Evolutionary conservation across 257 asterid species (phyloP).

Genomic region (Schizonepeta tenuifolia): DNA sequence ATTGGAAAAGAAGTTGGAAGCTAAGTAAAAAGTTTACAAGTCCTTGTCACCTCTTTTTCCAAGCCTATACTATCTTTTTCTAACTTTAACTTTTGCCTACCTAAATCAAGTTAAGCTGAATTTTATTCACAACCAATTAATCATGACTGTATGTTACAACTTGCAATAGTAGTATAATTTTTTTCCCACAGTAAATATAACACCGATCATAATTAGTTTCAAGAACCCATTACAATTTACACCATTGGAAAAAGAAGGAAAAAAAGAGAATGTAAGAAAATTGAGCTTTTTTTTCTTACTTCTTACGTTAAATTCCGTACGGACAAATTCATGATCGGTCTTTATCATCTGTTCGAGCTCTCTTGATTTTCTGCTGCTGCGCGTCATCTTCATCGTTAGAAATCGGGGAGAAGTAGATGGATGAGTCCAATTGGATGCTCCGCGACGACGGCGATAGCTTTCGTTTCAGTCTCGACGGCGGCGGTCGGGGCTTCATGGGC

Average conservation of each 20-base stretch:
- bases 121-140: background rate
- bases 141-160: background rate
- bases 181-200: conserved; percentile 7
- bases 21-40: conserved; percentile 32
- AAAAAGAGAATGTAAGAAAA: conserved; percentile 13
- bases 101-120: conserved; percentile 4
- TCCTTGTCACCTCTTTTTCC: conserved; percentile 35
- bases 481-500: conserved; percentile 52
- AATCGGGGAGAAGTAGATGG: conserved; percentile 33
- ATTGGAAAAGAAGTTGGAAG: conserved; percentile 41
- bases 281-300: background rate
- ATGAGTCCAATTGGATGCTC: conserved; percentile 36
- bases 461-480: conserved; percentile 39
- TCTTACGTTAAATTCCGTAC: conserved; percentile 30
- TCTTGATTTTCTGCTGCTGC: conserved; percentile 41
- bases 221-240: conserved; percentile 25
- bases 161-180: background rate
- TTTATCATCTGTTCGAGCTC: conserved; percentile 43
- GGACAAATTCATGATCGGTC: conserved; percentile 30
- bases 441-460: conserved; percentile 40
- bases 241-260: conserved; percentile 4
- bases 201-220: background rate
- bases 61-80: background rate
- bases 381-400: conserved; percentile 14
- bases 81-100: background rate